Conservation (phyloP, 2,329 filamentous ascomycete species). For the Dryadomyces quercivorus region DNA sequence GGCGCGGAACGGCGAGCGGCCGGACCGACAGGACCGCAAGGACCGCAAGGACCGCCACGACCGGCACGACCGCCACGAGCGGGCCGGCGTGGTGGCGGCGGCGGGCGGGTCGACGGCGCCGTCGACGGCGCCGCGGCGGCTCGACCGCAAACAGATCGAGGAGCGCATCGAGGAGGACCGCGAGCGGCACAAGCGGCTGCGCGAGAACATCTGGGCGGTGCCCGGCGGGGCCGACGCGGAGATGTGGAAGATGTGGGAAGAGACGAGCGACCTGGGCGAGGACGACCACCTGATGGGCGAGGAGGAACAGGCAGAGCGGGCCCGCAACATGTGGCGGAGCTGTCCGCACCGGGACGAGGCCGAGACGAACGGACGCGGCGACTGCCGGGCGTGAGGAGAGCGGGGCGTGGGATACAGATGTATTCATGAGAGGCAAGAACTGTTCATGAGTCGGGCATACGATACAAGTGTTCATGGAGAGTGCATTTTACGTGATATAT, state of each 20-base stretch:
- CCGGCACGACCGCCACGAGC: not conserved
- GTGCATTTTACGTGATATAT: no score
- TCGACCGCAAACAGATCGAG: constrained; percentile 84
- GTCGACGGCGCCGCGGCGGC: constrained; percentile 18
- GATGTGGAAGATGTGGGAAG: constrained; percentile 72
- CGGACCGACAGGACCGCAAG: constrained; percentile 12
- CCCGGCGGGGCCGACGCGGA: constrained; percentile 54
- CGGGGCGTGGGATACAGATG: no score
- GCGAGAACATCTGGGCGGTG: constrained; percentile 91
- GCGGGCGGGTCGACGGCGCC: constrained; percentile 3
- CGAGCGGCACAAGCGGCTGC: constrained; percentile 80
- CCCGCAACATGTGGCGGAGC: constrained; percentile 20
- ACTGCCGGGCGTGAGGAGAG: no score
- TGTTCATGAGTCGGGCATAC: no score
- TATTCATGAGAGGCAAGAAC: no score
- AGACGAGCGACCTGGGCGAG: constrained; percentile 73
- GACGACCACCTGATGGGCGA: constrained; percentile 69
- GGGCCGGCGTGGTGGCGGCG: constrained; percentile 11
- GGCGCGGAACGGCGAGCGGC: no score
- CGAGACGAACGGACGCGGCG: not conserved
- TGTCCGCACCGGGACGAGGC: constrained; percentile 24
- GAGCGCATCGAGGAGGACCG: constrained; percentile 95
- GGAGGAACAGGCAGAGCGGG: constrained; percentile 54
- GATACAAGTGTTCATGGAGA: no score
- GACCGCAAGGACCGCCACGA: not conserved